Evolutionary conservation across 2,329 filamentous ascomycete genomes (phyloP).

Genomic region (Cercospora sp.): DNA sequence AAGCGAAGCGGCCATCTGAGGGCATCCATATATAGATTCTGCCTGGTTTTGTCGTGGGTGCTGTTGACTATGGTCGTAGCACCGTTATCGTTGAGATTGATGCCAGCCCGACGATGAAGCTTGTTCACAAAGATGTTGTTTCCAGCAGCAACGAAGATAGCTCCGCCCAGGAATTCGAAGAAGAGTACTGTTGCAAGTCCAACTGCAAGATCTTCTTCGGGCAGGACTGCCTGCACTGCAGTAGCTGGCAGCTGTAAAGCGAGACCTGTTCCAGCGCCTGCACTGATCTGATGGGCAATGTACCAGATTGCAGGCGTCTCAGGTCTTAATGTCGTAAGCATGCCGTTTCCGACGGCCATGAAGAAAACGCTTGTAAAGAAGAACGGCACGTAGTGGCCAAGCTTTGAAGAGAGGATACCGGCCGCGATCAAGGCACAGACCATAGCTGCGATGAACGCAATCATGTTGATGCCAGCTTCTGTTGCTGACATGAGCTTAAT

Average conservation of each 20-base stretch:
- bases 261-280: neutral
- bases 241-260: conserved; percentile 3
- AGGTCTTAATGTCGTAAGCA: neutral
- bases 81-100: neutral
- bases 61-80: neutral
- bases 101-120: neutral
- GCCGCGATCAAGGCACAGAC: conserved; percentile 44
- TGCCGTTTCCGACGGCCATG: conserved; percentile 2
- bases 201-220: neutral
- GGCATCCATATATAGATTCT: neutral
- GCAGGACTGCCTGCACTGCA: conserved; percentile 3
- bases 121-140: neutral
- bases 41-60: too few species aligned
- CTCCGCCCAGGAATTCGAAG: conserved; percentile 2
- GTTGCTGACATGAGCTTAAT: conserved; percentile 47
- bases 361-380: conserved; percentile 1
- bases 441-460: conserved; percentile 48
- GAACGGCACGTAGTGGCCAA: conserved; percentile 29
- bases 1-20: neutral
- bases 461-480: conserved; percentile 48
- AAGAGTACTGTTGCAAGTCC: conserved; percentile 3
- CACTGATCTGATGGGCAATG: neutral
- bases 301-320: neutral
- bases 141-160: neutral
- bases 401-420: conserved; percentile 37